Base-by-base conservation (phyloP, 2,329 filamentous ascomycete species). In the Paraphaeosphaeria minitans region DNA sequence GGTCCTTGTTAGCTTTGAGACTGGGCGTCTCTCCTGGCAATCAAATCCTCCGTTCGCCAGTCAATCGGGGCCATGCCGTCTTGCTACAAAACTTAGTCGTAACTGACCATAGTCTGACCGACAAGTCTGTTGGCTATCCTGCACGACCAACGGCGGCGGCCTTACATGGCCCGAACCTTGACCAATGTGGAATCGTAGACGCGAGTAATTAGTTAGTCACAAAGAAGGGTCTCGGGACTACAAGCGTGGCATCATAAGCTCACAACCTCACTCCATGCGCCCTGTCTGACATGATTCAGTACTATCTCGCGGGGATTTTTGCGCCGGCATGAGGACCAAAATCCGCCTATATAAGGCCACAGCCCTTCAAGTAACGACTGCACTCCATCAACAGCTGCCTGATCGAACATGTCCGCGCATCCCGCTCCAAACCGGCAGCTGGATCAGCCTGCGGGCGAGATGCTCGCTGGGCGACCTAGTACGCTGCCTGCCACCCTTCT, bases 401-500 rank as follows among this genome's bases (percentile, higher is more conserved):
- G 6, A 50, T 22, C 31, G 9, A 37, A 37, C 29, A 51, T 51
- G 48, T 39, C 3, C 21, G 48, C 48, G 14, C 41, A 51, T n/a
- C 10, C 48, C 27, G 33, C 27, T 50, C 48, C 31, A 12, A 19
- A 14, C 33, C 19, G 33, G 19, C 48, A 50, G 48, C 48, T 50
- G 19, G 48, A 51, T 41, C 33, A 39, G 21, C 48, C 48, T 39
- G 24, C 33, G 9, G 48, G 31, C 22, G 35, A 37, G 33, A 51
- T 39, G 48, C 33, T 39, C 21, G 35, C 48, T 22, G 48, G 47
- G 31, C 47, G 19, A 14, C n/a, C 29, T 4, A 50, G 31, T 22
- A 50, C 47, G 12, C 31, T 37, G 4, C 7, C n/a, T 37, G 47
- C 60, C 31, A 60, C 59, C 31, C 48, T 43, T 16, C 21, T 57